These are phyloP conservation scores for Boeremia lycopersici DNA, from an alignment of 2,329 filamentous ascomycete genomes.

Conservation along the genomic window DNA sequence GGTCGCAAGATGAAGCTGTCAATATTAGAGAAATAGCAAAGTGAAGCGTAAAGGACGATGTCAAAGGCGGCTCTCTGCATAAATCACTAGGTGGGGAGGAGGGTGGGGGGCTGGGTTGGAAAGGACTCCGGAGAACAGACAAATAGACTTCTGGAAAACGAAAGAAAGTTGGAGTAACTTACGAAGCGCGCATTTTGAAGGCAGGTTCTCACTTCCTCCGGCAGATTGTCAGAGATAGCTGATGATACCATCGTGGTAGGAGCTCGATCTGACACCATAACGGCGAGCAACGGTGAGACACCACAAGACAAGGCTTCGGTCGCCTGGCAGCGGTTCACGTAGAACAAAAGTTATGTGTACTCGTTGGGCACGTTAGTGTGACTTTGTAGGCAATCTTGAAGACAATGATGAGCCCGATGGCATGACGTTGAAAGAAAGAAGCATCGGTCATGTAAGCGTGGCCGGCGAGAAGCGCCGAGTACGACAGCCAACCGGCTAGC, in stretches of 20 bases:
- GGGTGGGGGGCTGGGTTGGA: background rate
- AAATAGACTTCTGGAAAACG: background rate
- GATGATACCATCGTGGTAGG: background rate
- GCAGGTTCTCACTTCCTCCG: conserved; percentile 84
- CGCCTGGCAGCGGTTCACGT: background rate
- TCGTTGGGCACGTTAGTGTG: too few relatives aligned
- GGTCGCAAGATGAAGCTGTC: conserved; percentile 97
- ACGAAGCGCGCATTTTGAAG: conserved; percentile 95
- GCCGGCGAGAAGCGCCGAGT: conserved; percentile 14
- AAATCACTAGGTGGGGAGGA: too few relatives aligned
- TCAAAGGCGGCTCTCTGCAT: too few relatives aligned
- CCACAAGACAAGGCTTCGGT: background rate
- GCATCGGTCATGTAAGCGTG: conserved; percentile 10
- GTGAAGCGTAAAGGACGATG: too few relatives aligned
- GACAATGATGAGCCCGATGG: conserved; percentile 7
- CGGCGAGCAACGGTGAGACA: background rate
- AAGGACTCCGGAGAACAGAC: background rate
- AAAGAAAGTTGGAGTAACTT: conserved; percentile 35
- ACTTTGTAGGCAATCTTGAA: background rate
- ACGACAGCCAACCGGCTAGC: conserved; percentile 13
- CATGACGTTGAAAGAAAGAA: conserved; percentile 17
- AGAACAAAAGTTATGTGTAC: too few relatives aligned
- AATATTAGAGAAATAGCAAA: too few relatives aligned
- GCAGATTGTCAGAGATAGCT: conserved; percentile 57
- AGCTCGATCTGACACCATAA: conserved; percentile 14